These are phyloP conservation scores for Urostyla sp. DNA, from an alignment of 73 alveolate species.

Conservation along the genomic window DNA sequence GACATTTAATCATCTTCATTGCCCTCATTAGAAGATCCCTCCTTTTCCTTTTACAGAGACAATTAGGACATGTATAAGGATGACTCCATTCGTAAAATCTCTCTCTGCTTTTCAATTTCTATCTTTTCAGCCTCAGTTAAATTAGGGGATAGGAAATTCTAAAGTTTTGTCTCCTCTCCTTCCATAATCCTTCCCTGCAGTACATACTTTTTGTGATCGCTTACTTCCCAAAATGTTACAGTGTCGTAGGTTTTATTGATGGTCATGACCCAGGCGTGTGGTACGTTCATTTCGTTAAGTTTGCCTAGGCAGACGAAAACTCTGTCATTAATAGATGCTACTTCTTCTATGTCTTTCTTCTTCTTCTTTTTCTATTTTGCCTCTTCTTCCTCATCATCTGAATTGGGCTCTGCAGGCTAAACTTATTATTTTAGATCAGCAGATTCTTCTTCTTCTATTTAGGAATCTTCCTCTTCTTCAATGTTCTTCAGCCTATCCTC, in stretches of 20 bases:
- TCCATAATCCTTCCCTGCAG: constrained; percentile 45
- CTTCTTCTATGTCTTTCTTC: constrained; percentile 45
- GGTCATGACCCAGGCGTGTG: constrained; percentile 86
- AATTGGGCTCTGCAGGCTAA: background rate
- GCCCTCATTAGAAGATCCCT: background rate
- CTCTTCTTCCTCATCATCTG: constrained; percentile 2
- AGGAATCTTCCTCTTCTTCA: background rate
- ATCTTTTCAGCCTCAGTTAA: constrained; percentile 43
- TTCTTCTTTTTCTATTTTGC: constrained; percentile 41
- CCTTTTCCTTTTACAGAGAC: background rate
- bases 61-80: background rate
- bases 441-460: background rate
- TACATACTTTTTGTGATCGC: constrained; percentile 13
- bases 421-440: background rate
- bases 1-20: background rate
- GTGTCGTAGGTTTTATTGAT: constrained; percentile 60
- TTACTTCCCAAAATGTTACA: constrained; percentile 76
- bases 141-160: constrained; percentile 51
- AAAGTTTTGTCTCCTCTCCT: constrained; percentile 8
- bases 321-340: constrained; percentile 45
- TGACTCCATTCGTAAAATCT: background rate
- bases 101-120: constrained; percentile 11
- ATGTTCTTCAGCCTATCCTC: background rate
- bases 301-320: constrained; percentile 80
- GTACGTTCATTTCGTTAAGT: constrained; percentile 46